Percentiles rank a stretch among this genome's conserved stretches.
Conservation (phyloP, 768 basidiomycete species). For the Termitomyces titanicus region DNA sequence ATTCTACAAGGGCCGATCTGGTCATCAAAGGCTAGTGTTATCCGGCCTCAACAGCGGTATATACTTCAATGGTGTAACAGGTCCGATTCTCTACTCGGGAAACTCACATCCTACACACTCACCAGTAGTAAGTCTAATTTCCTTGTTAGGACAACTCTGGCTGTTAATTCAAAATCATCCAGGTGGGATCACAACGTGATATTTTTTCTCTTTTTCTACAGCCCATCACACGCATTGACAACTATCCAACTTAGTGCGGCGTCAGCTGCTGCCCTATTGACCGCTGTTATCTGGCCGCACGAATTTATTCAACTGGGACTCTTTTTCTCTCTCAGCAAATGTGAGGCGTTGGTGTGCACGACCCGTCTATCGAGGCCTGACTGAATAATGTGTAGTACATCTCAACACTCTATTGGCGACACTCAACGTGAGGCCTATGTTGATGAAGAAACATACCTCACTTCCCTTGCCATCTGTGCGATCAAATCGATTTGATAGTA, state of each 20-base stretch:
- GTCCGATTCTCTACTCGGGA: conserved; percentile 1
- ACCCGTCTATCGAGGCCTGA: not conserved
- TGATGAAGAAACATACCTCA: not conserved
- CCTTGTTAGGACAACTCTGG: not conserved
- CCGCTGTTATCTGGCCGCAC: not conserved
- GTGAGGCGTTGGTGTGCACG: not conserved
- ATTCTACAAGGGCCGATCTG: not conserved
- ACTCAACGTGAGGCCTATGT: conserved; percentile 1
- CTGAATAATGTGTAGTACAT: not conserved
- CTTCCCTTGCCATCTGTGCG: not conserved
- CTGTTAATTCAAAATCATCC: not conserved
- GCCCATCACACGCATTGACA: not conserved
- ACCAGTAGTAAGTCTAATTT: not conserved
- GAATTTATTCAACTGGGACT: not conserved
- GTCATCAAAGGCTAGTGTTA: not conserved
- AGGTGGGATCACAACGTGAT: conserved; percentile 2
- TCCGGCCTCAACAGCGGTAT: not conserved
- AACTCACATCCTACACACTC: conserved; percentile 4
- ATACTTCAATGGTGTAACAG: not conserved
- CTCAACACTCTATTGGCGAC: conserved; percentile 5
- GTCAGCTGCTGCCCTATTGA: not conserved
- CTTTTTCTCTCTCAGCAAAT: conserved; percentile 6
- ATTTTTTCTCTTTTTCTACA: not conserved
- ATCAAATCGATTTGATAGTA: not conserved
- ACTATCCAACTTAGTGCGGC: not conserved